Conservation (phyloP, 306 rosid genomes). For the Arachis stenosperma region DNA sequence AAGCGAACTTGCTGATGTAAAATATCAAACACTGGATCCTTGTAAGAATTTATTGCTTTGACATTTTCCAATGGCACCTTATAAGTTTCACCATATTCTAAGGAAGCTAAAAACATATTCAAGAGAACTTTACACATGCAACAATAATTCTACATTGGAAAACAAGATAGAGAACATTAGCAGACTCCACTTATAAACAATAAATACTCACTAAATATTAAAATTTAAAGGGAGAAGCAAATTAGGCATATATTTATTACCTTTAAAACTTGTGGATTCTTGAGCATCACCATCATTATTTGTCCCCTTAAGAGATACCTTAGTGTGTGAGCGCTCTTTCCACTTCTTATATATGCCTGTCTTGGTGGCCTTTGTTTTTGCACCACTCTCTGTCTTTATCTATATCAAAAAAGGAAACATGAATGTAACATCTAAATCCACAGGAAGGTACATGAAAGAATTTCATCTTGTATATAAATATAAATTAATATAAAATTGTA, state of each 20-base stretch:
- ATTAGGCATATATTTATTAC: slow-evolving; percentile 42
- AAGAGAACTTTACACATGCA: not conserved
- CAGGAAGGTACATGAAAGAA: slow-evolving; percentile 9
- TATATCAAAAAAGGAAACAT: slow-evolving; percentile 38
- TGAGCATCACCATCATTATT: slow-evolving; percentile 55
- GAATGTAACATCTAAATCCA: slow-evolving; percentile 14
- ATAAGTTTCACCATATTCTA: slow-evolving; percentile 1
- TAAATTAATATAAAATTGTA: slow-evolving; percentile 36
- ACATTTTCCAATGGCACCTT: not conserved
- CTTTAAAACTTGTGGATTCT: slow-evolving; percentile 48
- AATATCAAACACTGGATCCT: slow-evolving; percentile 1
- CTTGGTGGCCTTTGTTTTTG: slow-evolving; percentile 74
- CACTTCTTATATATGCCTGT: slow-evolving; percentile 91
- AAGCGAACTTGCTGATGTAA: not conserved
- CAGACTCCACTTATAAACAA: not conserved
- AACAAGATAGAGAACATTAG: slow-evolving; percentile 14
- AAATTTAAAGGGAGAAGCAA: slow-evolving; percentile 8
- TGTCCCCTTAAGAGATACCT: slow-evolving; percentile 60
- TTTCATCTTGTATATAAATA: slow-evolving; percentile 5
- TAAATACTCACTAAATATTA: not conserved
- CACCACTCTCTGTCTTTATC: slow-evolving; percentile 93
- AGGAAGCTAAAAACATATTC: slow-evolving; percentile 11
- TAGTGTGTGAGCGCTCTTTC: slow-evolving; percentile 78
- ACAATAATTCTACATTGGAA: not conserved
- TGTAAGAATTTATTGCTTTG: slow-evolving; percentile 2